A percentile compares a stretch with the other conserved stretches of the same genome.
Evolutionary conservation across 1,284 basidiomycete species (phyloP).

Genomic region (Pascua sp.): DNA sequence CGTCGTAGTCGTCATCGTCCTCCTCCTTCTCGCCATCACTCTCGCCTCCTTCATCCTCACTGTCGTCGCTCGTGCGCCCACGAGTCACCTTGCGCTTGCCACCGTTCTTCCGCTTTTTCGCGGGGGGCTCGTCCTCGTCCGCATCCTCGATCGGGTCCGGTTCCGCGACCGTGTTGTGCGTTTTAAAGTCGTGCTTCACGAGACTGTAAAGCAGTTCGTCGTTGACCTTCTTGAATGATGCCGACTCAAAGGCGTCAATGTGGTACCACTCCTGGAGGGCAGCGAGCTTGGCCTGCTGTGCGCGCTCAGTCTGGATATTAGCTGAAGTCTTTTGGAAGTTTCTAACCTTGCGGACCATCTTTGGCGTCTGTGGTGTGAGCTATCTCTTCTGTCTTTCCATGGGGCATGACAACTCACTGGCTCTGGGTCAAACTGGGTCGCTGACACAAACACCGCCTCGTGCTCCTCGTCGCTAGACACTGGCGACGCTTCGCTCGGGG

Average conservation of each 20-base stretch:
- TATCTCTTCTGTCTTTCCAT: neutral
- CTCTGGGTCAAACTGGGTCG: slow-evolving; percentile 57
- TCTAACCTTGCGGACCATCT: slow-evolving; percentile 52
- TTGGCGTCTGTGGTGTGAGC: slow-evolving; percentile 26
- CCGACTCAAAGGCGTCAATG: slow-evolving; percentile 53
- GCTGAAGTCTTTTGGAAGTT: neutral
- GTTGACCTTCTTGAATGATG: slow-evolving; percentile 55
- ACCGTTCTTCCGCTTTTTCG: slow-evolving; percentile 13
- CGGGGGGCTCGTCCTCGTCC: neutral
- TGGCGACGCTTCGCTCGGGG: neutral
- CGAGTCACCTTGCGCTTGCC: neutral
- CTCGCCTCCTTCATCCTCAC: neutral
- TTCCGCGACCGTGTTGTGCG: slow-evolving; percentile 2
- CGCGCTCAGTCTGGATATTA: slow-evolving; percentile 31
- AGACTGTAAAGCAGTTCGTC: slow-evolving; percentile 36
- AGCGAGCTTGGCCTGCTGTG: slow-evolving; percentile 72
- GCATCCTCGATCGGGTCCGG: neutral
- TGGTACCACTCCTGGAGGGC: slow-evolving; percentile 86
- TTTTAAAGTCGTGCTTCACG: slow-evolving; percentile 26
- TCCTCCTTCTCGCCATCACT: slow-evolving; percentile 2
- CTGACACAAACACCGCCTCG: slow-evolving; percentile 62
- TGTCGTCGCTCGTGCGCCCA: neutral
- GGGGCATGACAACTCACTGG: slow-evolving; percentile 28
- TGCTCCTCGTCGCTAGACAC: slow-evolving; percentile 34
- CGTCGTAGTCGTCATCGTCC: neutral